phyloP scores from a whole-genome alignment of 2,329 filamentous ascomycete genomes.

The Colletotrichum acutatum region DNA sequence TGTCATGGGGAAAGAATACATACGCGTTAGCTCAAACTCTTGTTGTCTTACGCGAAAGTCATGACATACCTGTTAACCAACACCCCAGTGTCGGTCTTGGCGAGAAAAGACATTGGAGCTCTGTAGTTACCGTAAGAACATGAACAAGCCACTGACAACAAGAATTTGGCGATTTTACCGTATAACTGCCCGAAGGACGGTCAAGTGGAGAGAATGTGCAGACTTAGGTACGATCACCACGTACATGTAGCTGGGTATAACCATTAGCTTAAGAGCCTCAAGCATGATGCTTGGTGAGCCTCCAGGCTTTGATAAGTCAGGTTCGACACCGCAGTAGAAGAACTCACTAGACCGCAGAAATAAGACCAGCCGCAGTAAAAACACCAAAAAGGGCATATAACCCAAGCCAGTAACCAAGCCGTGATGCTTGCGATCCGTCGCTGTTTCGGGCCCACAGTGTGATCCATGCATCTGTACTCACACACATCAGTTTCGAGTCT shows the following conservation, averaged over 20 bases:
- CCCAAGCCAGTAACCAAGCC: constrained; percentile 13
- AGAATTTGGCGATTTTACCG: constrained; percentile 18
- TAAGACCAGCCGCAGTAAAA: constrained; percentile 18
- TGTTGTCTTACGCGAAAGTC: constrained; percentile 8
- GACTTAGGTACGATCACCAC: constrained; percentile 21
- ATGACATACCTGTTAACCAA: constrained; percentile 44
- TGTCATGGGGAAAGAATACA: constrained; percentile 28
- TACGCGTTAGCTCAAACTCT: constrained; percentile 1
- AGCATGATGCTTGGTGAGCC: constrained; percentile 19
- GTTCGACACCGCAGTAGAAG: constrained; percentile 8
- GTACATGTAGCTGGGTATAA: constrained; percentile 20
- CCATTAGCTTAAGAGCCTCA: constrained; percentile 13
- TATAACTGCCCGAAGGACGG: constrained; percentile 13
- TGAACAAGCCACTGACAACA: constrained; percentile 15
- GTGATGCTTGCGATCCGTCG: constrained; percentile 21
- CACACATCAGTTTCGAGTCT: constrained; percentile 7
- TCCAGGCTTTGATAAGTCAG: constrained; percentile 14
- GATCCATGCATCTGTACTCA: constrained; percentile 17
- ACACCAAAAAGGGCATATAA: constrained; percentile 13
- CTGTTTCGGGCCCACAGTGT: constrained; percentile 16
- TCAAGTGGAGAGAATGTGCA: constrained; percentile 20
- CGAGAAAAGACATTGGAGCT: constrained; percentile 43
- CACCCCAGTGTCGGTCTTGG: constrained; percentile 47
- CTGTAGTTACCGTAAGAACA: constrained; percentile 15
- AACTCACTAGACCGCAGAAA: constrained; percentile 21